Evolutionary conservation across 805 yeast species (phyloP).

Genomic region (Candida coleopterorum): DNA sequence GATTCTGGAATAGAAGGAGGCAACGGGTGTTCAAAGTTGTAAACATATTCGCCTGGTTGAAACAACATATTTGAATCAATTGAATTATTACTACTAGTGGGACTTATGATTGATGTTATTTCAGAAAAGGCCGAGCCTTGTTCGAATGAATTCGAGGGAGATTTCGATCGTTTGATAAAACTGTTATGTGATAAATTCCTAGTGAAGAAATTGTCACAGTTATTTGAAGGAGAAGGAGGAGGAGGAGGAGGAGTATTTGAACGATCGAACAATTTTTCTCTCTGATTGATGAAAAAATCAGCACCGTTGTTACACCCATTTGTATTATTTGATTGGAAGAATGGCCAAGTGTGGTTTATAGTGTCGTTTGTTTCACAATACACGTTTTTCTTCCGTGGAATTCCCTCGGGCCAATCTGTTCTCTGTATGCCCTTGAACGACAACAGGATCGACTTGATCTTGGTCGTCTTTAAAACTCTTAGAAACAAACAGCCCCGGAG

Average conservation of each 20-base stretch:
- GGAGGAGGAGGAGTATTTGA: slow-evolving; percentile 6
- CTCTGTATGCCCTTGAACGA: slow-evolving; percentile 63
- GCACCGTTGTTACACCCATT: slow-evolving; percentile 40
- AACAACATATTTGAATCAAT: slow-evolving; percentile 12
- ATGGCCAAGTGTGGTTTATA: slow-evolving; percentile 87
- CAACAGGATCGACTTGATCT: slow-evolving; percentile 59
- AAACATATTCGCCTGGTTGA: slow-evolving; percentile 79
- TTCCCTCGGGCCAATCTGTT: slow-evolving; percentile 98
- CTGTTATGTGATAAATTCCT: slow-evolving; percentile 21
- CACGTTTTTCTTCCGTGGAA: slow-evolving; percentile 79
- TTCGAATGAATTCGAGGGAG: slow-evolving; percentile 20
- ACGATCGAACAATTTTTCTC: slow-evolving; percentile 2
- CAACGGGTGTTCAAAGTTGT: slow-evolving; percentile 85
- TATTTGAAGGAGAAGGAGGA: slow-evolving; percentile 3
- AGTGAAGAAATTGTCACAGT: slow-evolving; percentile 17
- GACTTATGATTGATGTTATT: slow-evolving; percentile 6
- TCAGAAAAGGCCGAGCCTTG: slow-evolving; percentile 4
- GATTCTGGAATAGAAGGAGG: slow-evolving; percentile 83
- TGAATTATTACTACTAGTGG: neutral
- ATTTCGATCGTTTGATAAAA: slow-evolving; percentile 23
- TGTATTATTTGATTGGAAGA: slow-evolving; percentile 40
- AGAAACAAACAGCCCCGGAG: slow-evolving; percentile 75
- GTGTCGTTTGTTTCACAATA: slow-evolving; percentile 62
- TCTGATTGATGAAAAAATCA: slow-evolving; percentile 33
- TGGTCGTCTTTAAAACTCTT: slow-evolving; percentile 66